phyloP scores from a whole-genome alignment of 2,329 filamentous ascomycete species.

The Colletotrichum spaethianum region DNA sequence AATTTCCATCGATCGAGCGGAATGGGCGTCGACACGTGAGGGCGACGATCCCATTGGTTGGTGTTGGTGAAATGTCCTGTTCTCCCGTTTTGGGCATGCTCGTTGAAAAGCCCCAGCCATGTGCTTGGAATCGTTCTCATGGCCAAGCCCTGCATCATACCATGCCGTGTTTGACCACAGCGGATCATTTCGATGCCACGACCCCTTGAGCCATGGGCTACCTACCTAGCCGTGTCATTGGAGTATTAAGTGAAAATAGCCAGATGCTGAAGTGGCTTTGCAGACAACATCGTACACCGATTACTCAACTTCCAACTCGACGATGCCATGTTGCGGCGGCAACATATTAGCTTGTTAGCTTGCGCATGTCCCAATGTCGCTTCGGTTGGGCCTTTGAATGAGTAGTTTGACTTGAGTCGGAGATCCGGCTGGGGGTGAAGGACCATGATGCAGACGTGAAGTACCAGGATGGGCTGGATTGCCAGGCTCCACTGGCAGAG shows the following conservation, averaged over 20 bases:
- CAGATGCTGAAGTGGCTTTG: background rate
- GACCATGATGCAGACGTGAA: constrained; percentile 20
- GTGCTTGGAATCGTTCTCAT: constrained; percentile 1
- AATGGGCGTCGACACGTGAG: background rate
- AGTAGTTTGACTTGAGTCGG: constrained; percentile 3
- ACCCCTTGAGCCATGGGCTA: background rate
- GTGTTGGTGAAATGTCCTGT: background rate
- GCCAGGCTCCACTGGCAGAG: background rate
- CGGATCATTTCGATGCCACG: background rate
- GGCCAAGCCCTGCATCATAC: constrained; percentile 21
- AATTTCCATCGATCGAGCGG: background rate
- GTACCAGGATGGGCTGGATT: background rate
- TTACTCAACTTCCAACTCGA: constrained; percentile 1
- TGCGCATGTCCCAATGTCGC: background rate
- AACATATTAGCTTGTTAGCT: background rate
- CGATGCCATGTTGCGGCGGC: constrained; percentile 12
- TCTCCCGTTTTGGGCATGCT: constrained; percentile 4
- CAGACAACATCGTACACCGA: background rate
- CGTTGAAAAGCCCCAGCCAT: background rate
- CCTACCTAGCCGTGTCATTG: background rate
- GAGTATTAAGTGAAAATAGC: background rate
- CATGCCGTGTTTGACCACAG: constrained; percentile 1
- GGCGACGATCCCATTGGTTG: background rate
- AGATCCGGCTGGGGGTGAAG: constrained; percentile 14
- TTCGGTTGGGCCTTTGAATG: constrained; percentile 5